Conservation (phyloP, 1,284 basidiomycete genomes). For the Rhodotorula sp. region DNA sequence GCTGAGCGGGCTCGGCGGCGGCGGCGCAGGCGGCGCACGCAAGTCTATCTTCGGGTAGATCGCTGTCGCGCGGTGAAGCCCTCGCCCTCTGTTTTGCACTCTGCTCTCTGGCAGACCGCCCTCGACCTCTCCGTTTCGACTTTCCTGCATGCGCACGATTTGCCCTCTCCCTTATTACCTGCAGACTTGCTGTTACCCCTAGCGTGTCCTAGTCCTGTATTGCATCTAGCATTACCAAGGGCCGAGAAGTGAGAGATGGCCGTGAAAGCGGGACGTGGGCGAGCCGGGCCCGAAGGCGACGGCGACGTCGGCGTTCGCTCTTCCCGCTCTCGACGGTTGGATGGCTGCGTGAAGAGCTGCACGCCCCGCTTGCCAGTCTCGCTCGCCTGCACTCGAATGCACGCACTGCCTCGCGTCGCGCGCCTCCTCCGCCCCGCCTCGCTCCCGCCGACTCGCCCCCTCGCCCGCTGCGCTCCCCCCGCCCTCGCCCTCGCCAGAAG, state of each 20-base stretch:
- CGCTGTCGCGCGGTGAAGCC: background rate
- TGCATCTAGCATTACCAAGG: background rate
- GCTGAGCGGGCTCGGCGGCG: background rate
- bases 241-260: background rate
- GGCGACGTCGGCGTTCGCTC: background rate
- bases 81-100: background rate
- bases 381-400: background rate
- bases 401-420: background rate
- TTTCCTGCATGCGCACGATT: background rate
- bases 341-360: no score
- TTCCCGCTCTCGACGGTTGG: background rate
- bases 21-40: conserved; percentile 9
- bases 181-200: no score
- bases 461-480: background rate
- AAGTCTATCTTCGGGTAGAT: conserved; percentile 17
- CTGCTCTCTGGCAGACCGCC: no score
- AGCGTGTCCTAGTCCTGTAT: background rate
- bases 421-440: background rate
- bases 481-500: background rate
- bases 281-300: no score
- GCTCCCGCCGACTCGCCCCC: background rate
- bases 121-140: background rate
- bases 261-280: background rate
- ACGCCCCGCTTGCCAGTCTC: background rate
- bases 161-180: background rate